These are phyloP conservation scores for Solanum sejunctum DNA, from an alignment of 257 asterid genomes.

Conservation along the genomic window DNA sequence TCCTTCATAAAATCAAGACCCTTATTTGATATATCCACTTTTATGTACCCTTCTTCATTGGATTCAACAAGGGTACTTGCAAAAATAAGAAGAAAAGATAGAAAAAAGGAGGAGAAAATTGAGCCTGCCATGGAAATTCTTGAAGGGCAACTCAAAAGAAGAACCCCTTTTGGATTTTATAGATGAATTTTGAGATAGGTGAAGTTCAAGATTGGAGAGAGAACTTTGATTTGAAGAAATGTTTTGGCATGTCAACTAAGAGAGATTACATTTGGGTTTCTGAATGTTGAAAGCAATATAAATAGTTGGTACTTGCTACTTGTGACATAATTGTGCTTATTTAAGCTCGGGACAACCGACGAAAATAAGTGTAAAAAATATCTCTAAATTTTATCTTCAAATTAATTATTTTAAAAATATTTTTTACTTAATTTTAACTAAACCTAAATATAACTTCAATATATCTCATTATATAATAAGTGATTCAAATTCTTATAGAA, in stretches of 20 bases:
- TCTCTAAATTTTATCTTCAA: too few relatives aligned
- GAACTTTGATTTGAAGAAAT: background rate
- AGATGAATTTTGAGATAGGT: background rate
- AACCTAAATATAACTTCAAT: too few relatives aligned
- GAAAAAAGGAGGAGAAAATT: background rate
- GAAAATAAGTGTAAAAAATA: too few relatives aligned
- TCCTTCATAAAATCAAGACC: constrained; percentile 76
- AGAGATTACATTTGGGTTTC: background rate
- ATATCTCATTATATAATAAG: too few relatives aligned
- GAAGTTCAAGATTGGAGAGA: background rate
- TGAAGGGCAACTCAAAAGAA: background rate
- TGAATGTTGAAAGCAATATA: background rate
- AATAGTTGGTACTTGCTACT: too few relatives aligned
- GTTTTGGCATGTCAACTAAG: background rate
- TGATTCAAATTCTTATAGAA: too few relatives aligned
- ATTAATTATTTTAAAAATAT: accelerated
- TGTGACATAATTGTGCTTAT: too few relatives aligned
- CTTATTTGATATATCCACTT: constrained; percentile 44
- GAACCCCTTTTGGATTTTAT: background rate
- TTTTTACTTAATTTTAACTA: too few relatives aligned
- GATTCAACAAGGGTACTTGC: constrained; percentile 21
- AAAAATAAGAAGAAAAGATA: constrained; percentile 10
- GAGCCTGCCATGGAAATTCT: constrained; percentile 23
- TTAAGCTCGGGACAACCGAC: too few relatives aligned
- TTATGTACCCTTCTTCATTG: constrained; percentile 39